Percentiles rank a stretch among this genome's conserved stretches.
Conservation (phyloP, 176 grass and related monocot genomes). For the Rhynchospora tenuis region DNA sequence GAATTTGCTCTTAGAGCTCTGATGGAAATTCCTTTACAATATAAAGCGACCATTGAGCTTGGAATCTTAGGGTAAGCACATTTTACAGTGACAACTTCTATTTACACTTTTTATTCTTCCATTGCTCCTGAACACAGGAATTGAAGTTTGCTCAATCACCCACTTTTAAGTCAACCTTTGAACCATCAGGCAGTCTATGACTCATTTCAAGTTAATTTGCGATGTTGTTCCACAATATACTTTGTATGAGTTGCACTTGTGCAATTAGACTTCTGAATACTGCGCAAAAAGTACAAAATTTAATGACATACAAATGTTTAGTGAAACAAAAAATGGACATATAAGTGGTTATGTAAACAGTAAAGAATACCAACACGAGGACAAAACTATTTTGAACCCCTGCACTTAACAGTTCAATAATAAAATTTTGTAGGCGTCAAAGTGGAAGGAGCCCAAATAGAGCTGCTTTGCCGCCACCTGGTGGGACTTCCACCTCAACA, state of each 20-base stretch:
- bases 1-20: slow-evolving; percentile 81
- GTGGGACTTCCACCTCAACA: not conserved
- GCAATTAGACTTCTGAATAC: not conserved
- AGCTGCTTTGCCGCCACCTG: slow-evolving; percentile 68
- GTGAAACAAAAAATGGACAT: not conserved
- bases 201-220: not conserved
- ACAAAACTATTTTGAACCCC: not conserved
- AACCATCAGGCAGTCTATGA: not conserved
- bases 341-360: not conserved
- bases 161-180: not conserved
- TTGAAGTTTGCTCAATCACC: not conserved
- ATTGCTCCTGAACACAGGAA: not conserved
- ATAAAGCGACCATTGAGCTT: slow-evolving; percentile 74
- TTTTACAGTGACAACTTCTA: slow-evolving; percentile 19
- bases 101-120: slow-evolving; percentile 12
- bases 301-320: not conserved
- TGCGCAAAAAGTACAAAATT: not conserved
- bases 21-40: slow-evolving; percentile 82
- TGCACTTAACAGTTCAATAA: slow-evolving; percentile 20
- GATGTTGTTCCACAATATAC: no score
- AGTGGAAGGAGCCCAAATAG: slow-evolving; percentile 45
- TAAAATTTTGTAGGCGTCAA: slow-evolving; percentile 38
- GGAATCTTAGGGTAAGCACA: slow-evolving; percentile 66
- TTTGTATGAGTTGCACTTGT: not conserved
- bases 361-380: not conserved